phyloP scores from a whole-genome alignment of 352 stramenopile species.

The Phytophthora idaei region DNA sequence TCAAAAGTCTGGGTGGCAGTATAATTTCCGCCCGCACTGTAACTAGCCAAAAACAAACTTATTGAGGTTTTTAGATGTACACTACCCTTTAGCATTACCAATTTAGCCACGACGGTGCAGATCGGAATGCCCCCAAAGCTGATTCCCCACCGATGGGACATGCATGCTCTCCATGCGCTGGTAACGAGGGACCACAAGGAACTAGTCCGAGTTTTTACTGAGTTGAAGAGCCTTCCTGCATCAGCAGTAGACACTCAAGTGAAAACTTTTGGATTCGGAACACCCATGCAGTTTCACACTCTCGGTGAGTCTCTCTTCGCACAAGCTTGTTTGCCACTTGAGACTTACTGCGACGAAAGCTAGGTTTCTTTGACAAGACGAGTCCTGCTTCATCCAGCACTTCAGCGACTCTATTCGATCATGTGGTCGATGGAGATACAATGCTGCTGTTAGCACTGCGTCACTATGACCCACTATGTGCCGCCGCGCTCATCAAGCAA shows the following conservation, averaged over 20 bases:
- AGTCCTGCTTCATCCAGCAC: background rate
- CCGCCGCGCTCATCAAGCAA: conserved; percentile 37
- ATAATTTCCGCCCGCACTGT: too few species aligned
- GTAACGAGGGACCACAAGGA: conserved; percentile 35
- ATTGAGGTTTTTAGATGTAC: too few species aligned
- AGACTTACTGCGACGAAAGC: too few species aligned
- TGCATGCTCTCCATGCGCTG: conserved; percentile 63
- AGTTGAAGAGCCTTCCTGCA: conserved; percentile 35
- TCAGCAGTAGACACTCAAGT: conserved; percentile 46
- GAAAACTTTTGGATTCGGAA: conserved; percentile 47
- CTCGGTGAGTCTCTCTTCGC: conserved; percentile 40
- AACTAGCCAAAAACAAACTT: too few species aligned
- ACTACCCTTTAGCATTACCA: background rate
- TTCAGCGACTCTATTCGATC: conserved; percentile 40
- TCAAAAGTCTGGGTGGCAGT: too few species aligned
- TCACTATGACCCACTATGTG: conserved; percentile 40
- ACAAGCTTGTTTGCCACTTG: background rate
- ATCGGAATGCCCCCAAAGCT: conserved; percentile 29
- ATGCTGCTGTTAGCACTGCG: conserved; percentile 59
- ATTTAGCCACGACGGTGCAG: background rate
- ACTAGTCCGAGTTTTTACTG: conserved; percentile 44
- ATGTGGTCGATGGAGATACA: conserved; percentile 53
- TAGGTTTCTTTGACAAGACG: conserved; percentile 62
- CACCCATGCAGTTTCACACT: conserved; percentile 53
- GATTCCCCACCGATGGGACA: conserved; percentile 56